phyloP scores from a whole-genome alignment of 495 filamentous ascomycete species.

The Cercophora scortea region DNA sequence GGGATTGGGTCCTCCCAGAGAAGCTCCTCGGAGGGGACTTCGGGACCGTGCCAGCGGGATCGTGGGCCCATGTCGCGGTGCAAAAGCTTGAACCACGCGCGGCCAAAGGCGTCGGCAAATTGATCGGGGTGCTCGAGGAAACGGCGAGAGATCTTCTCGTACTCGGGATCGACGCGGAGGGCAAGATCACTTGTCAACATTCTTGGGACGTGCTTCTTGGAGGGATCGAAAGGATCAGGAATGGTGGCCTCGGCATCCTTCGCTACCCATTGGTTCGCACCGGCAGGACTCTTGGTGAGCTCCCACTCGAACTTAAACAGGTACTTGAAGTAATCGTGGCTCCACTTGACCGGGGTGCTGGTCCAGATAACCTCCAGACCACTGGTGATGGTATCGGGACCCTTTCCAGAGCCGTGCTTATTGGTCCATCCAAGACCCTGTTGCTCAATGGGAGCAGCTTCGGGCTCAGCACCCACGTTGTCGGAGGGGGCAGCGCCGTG shows the following conservation, averaged over 20 bases:
- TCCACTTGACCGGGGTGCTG: slow-evolving; percentile 60
- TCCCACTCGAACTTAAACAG: slow-evolving; percentile 74
- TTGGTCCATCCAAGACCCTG: slow-evolving; percentile 65
- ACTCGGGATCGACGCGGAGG: slow-evolving; percentile 59
- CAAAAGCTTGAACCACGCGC: slow-evolving; percentile 72
- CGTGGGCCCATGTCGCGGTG: slow-evolving; percentile 69
- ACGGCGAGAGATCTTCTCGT: slow-evolving; percentile 64
- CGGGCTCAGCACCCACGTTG: slow-evolving; percentile 56
- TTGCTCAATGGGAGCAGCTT: slow-evolving; percentile 49
- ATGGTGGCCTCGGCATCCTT: slow-evolving; percentile 57
- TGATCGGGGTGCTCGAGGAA: slow-evolving; percentile 58
- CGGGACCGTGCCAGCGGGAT: slow-evolving; percentile 58
- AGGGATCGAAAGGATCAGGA: slow-evolving; percentile 57
- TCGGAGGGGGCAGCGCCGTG: slow-evolving; percentile 56
- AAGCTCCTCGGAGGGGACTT: slow-evolving; percentile 54
- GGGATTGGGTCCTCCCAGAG: slow-evolving; percentile 63
- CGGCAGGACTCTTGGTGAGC: slow-evolving; percentile 61
- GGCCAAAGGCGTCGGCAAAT: slow-evolving; percentile 56
- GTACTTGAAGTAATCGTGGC: slow-evolving; percentile 60
- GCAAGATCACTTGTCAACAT: slow-evolving; percentile 68
- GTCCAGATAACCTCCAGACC: slow-evolving; percentile 71
- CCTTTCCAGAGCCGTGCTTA: slow-evolving; percentile 50
- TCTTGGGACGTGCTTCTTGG: slow-evolving; percentile 55
- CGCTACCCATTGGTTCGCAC: slow-evolving; percentile 65
- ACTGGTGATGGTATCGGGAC: slow-evolving; percentile 60